Percentiles rank a stretch among this genome's conserved stretches.
These are phyloP conservation scores for Tolypocladium capitatum DNA, from an alignment of 2,329 filamentous ascomycete genomes.

Conservation along the genomic window DNA sequence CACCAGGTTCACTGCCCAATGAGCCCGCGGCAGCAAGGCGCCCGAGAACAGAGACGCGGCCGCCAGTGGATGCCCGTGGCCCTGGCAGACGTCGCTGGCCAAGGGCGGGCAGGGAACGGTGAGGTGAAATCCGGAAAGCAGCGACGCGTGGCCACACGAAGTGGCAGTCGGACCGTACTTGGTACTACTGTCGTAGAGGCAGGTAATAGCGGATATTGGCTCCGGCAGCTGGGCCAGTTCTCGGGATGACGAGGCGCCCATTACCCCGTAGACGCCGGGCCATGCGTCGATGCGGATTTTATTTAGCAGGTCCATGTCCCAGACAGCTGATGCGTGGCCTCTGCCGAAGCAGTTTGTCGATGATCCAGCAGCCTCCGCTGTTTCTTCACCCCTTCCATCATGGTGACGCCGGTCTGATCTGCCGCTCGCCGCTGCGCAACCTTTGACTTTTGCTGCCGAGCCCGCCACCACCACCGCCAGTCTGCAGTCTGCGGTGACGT, in stretches of 20 bases:
- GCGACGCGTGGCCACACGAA: not conserved
- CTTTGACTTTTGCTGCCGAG: not conserved
- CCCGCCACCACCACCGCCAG: not conserved
- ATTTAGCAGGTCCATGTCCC: not conserved
- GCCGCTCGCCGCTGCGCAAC: not conserved
- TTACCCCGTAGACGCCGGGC: conserved; percentile 1
- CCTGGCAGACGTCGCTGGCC: not conserved
- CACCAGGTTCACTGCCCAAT: too few species aligned
- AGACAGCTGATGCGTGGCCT: not conserved
- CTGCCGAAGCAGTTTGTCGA: not conserved
- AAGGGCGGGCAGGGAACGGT: not conserved
- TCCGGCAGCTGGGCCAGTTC: not conserved
- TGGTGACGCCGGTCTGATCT: not conserved
- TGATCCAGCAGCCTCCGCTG: not conserved
- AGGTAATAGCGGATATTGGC: too few species aligned
- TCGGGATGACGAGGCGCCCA: conserved; percentile 4
- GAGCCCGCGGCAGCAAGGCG: not conserved
- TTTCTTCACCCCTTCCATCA: not conserved
- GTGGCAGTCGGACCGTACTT: too few species aligned
- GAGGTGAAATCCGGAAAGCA: not conserved
- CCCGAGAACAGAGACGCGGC: not conserved
- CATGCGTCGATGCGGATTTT: not conserved
- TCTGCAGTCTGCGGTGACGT: not conserved
- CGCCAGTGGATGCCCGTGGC: not conserved
- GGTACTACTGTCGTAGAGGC: too few species aligned